Conservation (phyloP, 1,284 basidiomycete species). For the Boletus semigastroideus region DNA sequence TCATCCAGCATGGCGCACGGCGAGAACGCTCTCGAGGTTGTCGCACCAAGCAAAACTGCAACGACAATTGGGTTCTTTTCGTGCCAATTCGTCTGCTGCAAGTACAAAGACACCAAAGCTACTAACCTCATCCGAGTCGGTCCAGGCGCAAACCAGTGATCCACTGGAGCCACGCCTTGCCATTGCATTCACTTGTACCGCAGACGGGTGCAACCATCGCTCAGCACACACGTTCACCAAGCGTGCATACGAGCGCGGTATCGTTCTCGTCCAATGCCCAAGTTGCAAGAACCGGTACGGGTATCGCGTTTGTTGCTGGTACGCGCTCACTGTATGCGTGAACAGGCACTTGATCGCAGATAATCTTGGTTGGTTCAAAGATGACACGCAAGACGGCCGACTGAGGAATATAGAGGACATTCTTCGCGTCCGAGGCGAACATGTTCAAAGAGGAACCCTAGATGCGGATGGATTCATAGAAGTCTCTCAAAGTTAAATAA, state of each 20-base stretch:
- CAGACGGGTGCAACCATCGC: constrained; percentile 71
- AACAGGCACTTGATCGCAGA: constrained; percentile 86
- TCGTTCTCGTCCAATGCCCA: constrained; percentile 92
- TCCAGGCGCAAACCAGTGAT: too few relatives aligned
- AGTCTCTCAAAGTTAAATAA: constrained; percentile 26
- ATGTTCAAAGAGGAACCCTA: constrained; percentile 59
- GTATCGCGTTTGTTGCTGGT: neutral
- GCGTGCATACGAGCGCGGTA: constrained; percentile 82
- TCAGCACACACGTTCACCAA: constrained; percentile 89
- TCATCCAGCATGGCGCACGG: constrained; percentile 14
- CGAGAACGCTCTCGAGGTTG: constrained; percentile 1
- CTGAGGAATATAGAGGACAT: constrained; percentile 81
- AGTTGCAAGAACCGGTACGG: constrained; percentile 83
- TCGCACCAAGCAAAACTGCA: neutral
- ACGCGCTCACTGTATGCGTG: neutral
- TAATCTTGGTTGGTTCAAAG: constrained; percentile 91
- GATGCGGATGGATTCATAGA: constrained; percentile 44
- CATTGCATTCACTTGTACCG: constrained; percentile 90
- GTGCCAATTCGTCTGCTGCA: constrained; percentile 18
- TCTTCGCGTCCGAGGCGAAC: constrained; percentile 74
- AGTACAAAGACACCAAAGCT: neutral
- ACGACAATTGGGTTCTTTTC: constrained; percentile 6
- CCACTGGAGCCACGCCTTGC: constrained; percentile 57
- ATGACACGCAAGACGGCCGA: constrained; percentile 71
- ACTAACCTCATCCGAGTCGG: too few relatives aligned